A percentile compares a stretch with the other conserved stretches of the same genome.
Evolutionary conservation across 129 eudicot genomes (phyloP).

Genomic region (Kitagawia praeruptora): DNA sequence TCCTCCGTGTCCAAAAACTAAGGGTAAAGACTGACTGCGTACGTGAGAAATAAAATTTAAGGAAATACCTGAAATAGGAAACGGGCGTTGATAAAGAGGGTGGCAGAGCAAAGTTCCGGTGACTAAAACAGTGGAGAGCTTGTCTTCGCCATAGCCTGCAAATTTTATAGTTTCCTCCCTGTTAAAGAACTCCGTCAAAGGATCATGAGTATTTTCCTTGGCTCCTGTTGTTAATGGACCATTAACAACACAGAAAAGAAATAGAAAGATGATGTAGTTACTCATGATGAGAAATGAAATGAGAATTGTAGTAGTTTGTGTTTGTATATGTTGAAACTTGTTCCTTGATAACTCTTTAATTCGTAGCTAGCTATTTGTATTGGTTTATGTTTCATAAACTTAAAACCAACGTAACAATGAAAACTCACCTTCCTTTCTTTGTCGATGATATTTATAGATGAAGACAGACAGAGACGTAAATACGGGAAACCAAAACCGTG

Average conservation of each 20-base stretch:
- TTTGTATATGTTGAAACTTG: not conserved
- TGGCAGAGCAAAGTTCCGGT: constrained; percentile 46
- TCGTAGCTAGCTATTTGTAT: not conserved
- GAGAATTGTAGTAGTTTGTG: not conserved
- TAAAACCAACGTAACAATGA: constrained; percentile 5
- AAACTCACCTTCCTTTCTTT: not conserved
- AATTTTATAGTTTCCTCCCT: constrained; percentile 33
- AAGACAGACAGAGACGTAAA: not conserved
- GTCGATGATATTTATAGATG: not conserved
- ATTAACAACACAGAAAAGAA: not conserved
- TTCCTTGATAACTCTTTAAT: not conserved
- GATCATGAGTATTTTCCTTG: constrained; percentile 8
- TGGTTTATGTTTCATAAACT: not conserved
- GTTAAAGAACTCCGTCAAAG: constrained; percentile 28
- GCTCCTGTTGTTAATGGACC: not conserved
- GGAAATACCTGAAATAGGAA: constrained; percentile 17
- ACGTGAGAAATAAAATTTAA: not conserved
- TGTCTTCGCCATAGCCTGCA: constrained; percentile 81
- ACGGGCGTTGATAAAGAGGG: not conserved
- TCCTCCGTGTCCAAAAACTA: no score
- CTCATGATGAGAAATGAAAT: not conserved
- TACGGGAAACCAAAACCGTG: not conserved
- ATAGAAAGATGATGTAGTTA: not conserved
- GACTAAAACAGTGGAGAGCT: constrained; percentile 67
- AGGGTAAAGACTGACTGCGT: no score